Base-by-base conservation (phyloP, 805 yeast genomes). In the Ogataea naganishii region DNA sequence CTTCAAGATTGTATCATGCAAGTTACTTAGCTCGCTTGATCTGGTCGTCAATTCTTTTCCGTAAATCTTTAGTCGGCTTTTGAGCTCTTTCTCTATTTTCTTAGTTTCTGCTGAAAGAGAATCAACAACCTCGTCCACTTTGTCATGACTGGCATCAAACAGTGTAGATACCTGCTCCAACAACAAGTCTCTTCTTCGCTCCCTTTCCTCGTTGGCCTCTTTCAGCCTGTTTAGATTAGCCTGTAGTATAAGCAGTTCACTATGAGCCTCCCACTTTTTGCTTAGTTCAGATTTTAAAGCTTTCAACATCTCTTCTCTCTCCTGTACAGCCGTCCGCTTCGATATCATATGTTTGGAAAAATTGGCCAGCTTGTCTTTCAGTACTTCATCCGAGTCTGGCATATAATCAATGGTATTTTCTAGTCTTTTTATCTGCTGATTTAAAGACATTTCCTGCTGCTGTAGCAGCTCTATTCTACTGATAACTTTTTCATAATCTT, bases 401-500 rank as follows among this genome's bases (percentile, higher is more conserved):
- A 80, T 45, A 0, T 64, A 36, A 15, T 60, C 66, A 2, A 75
- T 63, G 1, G 74, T 58, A 1, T 53, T 39, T n/a, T 51, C 50
- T 4, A 84, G 47, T 26, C 82, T 61, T 7, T 53, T 51, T 4
- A 75, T 63, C 36, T 77, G 82, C 12, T 69, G 72, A 2, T 43
- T 37, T 4, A 73, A 48, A 2, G 73, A 60, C 7, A 46, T 45
- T 34, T 62, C 59, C 27, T 67, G 66, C 29, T 70, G 71, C 20
- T 60, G 57, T 26, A 80, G 47, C 29, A 70, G 72, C 23, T 80
- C 83, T 14, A 76, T 53, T 37, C 71, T 71, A 18, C 80, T 75
- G 14, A 88, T 48, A 1, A 75, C 72, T 36, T 75, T 65, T 47
- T 85, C 95, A 48, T 79, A 88, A 34, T 80, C 80, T 48, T 84